Evolutionary conservation across 306 rosid genomes (phyloP), one percentile per base, ranked within the genome.

Genomic region (Crataegus laevigata): DNA sequence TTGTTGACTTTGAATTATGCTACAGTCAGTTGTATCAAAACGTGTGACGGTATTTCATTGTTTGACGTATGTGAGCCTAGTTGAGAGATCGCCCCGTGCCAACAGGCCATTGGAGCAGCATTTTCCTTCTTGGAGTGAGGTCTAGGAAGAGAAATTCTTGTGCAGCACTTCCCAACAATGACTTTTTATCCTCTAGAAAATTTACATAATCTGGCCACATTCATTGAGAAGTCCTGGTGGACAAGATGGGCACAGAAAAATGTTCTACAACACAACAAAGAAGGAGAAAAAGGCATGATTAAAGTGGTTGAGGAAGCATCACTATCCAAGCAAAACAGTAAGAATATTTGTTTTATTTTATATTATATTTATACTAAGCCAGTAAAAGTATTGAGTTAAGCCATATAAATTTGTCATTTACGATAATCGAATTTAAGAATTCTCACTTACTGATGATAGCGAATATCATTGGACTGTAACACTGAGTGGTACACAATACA

Each of bases 301-400:
- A 59, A 69, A n/a, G 67, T 61, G 87, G 85, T 79, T 38, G 90
- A 75, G 85, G 77, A 81, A 76, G 82, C 93, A 82, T 86, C 85
- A 28, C 90, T 86, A 75, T 85, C 89, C 72, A 72, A 68, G 69
- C 65, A 32, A 30, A 11, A 60, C 65, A 42, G 51, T 30, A 22
- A 11, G 43, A 59, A 62, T 10, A 34, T 72, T 51, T 29, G 2
- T 29, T 29, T 42, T 42, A 42, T 42, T 42, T 42, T 42, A 12
- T 42, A 42, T 14, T 42, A 11, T 11, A 42, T 42, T 42, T 42
- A 11, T 10, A 42, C 14, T 2, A 42, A 42, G 47, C 3, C 11
- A 1, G 11, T 40, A n/a, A 10, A 10, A n/a, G n/a, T n/a, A n/a
- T n/a, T n/a, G n/a, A n/a, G n/a, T n/a, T n/a, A n/a, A n/a, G n/a